A percentile compares a stretch with the other conserved stretches of the same genome.
These are phyloP conservation scores for Corylus avellana DNA, from an alignment of 306 rosid species.

Conservation along the genomic window DNA sequence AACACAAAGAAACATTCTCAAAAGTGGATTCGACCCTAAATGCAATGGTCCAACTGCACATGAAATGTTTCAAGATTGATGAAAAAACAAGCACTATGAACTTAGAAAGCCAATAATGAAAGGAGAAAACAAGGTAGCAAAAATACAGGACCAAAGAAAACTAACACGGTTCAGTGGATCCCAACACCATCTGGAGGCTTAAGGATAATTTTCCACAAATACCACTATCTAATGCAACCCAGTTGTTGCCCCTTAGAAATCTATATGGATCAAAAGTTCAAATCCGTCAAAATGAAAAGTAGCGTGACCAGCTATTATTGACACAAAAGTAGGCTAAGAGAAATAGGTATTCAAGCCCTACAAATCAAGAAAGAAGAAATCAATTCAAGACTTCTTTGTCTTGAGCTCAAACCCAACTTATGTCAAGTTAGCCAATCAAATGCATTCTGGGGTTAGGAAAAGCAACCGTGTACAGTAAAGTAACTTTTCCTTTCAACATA, in stretches of 20 bases:
- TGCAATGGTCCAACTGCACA: background rate
- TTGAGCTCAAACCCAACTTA: too few relatives aligned
- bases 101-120: background rate
- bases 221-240: too few relatives aligned
- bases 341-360: too few relatives aligned
- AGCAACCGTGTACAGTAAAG: background rate
- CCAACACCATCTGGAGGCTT: background rate
- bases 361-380: too few relatives aligned
- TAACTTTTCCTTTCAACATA: background rate
- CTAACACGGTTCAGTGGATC: background rate
- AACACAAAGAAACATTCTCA: background rate
- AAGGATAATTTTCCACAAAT: background rate
- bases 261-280: background rate
- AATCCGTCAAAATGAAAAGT: too few relatives aligned
- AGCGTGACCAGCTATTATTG: background rate
- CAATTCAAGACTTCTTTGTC: too few relatives aligned
- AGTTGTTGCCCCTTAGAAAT: background rate
- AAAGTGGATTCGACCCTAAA: background rate
- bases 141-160: background rate
- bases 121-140: background rate
- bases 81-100: background rate
- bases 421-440: too few relatives aligned
- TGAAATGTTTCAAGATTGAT: background rate
- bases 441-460: too few relatives aligned
- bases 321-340: too few relatives aligned